These are phyloP conservation scores for Coniochaeta pulveracea DNA, from an alignment of 2,329 filamentous ascomycete genomes.

Conservation along the genomic window DNA sequence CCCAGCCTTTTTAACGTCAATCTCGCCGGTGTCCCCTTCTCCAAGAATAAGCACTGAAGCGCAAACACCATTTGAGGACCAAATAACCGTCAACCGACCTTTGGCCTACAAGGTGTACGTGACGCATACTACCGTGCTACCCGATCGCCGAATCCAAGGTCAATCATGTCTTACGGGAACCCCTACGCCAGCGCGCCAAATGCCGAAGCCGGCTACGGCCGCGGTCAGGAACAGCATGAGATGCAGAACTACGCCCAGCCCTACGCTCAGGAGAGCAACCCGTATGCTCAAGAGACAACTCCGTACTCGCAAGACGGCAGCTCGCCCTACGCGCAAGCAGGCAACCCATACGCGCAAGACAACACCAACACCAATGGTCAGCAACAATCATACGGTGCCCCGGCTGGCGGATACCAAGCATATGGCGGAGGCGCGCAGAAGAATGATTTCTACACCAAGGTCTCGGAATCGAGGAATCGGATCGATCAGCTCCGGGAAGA, in stretches of 20 bases:
- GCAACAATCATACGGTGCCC: not conserved
- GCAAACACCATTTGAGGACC: no score
- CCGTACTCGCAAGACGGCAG: slow-evolving; percentile 25
- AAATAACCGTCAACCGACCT: not conserved
- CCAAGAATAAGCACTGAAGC: no score
- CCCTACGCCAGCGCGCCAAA: slow-evolving; percentile 47
- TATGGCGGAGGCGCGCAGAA: slow-evolving; percentile 19
- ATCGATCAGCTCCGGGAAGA: slow-evolving; percentile 56
- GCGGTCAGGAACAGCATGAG: slow-evolving; percentile 37
- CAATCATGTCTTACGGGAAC: slow-evolving; percentile 44
- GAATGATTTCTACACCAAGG: slow-evolving; percentile 57
- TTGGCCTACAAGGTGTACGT: not conserved
- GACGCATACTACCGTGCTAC: not conserved
- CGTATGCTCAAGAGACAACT: slow-evolving; percentile 13
- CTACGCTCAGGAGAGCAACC: slow-evolving; percentile 10
- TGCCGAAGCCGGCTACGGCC: slow-evolving; percentile 34
- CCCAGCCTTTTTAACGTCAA: not conserved
- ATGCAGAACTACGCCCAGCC: slow-evolving; percentile 35
- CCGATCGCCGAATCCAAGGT: slow-evolving; percentile 6
- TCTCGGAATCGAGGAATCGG: slow-evolving; percentile 54
- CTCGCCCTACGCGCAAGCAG: slow-evolving; percentile 15
- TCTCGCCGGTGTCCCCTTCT: not conserved
- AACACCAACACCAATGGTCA: not conserved
- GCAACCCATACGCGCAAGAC: slow-evolving; percentile 14
- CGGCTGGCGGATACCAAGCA: not conserved